phyloP scores from a whole-genome alignment of 768 basidiomycete species.

The Kwoniella dejecticola region DNA sequence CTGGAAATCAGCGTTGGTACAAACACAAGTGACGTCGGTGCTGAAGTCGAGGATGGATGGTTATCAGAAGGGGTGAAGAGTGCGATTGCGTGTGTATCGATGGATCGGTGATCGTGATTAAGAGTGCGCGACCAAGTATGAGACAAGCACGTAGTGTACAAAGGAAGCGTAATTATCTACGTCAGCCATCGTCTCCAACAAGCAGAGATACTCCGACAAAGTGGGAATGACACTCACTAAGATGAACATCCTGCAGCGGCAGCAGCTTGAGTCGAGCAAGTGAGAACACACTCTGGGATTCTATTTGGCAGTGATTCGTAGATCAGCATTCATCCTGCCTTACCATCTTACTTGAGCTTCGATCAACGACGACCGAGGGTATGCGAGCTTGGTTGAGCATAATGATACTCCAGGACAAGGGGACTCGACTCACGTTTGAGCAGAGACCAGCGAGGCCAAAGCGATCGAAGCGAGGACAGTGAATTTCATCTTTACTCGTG shows the following conservation, averaged over 20 bases:
- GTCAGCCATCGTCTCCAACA: too few relatives aligned
- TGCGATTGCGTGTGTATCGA: too few relatives aligned
- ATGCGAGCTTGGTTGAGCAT: background rate
- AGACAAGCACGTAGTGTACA: background rate
- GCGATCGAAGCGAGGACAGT: conserved; percentile 25
- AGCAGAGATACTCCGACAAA: too few relatives aligned
- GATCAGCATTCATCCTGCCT: background rate
- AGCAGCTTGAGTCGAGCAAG: conserved; percentile 43
- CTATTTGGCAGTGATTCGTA: background rate
- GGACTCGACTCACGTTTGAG: conserved; percentile 25
- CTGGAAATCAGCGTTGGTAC: conserved; percentile 45
- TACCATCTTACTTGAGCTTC: too few relatives aligned
- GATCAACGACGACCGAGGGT: too few relatives aligned
- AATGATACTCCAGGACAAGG: background rate
- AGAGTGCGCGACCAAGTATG: too few relatives aligned
- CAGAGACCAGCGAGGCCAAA: conserved; percentile 27
- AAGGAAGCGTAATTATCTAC: too few relatives aligned
- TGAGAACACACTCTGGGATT: conserved; percentile 44
- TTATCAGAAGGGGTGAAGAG: too few relatives aligned
- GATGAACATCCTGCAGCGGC: conserved; percentile 41
- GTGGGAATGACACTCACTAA: conserved; percentile 30
- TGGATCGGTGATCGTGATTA: too few relatives aligned
- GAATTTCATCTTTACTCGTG: conserved; percentile 49
- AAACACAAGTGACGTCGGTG: conserved; percentile 47
- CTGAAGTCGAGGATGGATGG: conserved; percentile 6